These are phyloP conservation scores for Metschnikowia vanudenii DNA, from an alignment of 805 yeast genomes.

Conservation along the genomic window DNA sequence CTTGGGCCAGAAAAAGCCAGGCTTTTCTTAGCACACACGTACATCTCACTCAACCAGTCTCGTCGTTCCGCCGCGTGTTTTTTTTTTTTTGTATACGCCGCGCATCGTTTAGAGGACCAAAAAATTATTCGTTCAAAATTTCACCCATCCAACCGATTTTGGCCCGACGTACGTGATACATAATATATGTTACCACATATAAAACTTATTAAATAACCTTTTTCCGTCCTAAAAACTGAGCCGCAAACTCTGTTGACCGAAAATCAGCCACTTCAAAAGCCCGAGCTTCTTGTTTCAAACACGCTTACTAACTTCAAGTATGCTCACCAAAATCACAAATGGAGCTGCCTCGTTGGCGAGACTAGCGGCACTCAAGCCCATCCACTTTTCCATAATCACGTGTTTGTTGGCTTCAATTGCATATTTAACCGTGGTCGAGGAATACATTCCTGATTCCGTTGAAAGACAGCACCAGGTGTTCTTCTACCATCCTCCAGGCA, in stretches of 20 bases:
- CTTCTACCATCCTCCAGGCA: constrained; percentile 39
- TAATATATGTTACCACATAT: too few species aligned
- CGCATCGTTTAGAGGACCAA: constrained; percentile 12
- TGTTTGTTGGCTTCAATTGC: constrained; percentile 76
- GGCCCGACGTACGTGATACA: constrained; percentile 11
- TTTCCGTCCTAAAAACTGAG: too few species aligned
- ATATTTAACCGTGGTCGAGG: constrained; percentile 71
- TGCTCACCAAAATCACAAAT: constrained; percentile 32
- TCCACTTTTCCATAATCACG: constrained; percentile 74
- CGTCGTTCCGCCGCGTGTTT: constrained; percentile 13
- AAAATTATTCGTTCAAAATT: constrained; percentile 1
- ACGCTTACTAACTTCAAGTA: constrained; percentile 12
- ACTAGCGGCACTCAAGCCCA: constrained; percentile 75
- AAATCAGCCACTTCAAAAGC: neutral
- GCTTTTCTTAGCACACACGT: neutral
- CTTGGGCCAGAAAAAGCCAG: too few species aligned
- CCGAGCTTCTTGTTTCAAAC: neutral
- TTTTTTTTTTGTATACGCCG: constrained; percentile 12
- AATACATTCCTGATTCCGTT: constrained; percentile 51
- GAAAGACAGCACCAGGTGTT: constrained; percentile 28
- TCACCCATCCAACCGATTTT: constrained; percentile 3
- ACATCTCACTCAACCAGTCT: constrained; percentile 2
- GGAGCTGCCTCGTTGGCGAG: constrained; percentile 46
- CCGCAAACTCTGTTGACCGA: neutral
- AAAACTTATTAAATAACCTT: too few species aligned